Base-by-base conservation (phyloP, 2,329 filamentous ascomycete genomes). In the Arthrobotrys sinensis region DNA sequence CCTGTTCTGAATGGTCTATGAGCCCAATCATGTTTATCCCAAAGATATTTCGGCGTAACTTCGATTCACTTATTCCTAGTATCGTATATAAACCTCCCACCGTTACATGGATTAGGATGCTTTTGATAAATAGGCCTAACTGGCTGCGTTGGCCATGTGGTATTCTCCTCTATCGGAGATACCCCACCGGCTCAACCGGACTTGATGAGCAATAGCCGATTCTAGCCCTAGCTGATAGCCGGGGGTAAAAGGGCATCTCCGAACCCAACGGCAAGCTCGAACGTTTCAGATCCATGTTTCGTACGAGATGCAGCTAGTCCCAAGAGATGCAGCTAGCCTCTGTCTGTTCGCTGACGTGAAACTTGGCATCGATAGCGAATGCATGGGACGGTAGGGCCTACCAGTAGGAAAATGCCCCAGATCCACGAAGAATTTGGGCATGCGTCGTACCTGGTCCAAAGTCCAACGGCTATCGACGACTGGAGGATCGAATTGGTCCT, bases 211-310 rank as follows among this genome's bases (percentile, higher is more conserved):
- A 55, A 73, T 73, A 73, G 43, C 60, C 69, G 69, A 73, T 34
- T 73, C 46, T 62, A 45, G 8, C 52, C 24, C 19, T n/a, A 16
- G 28, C 36, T 43, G 32, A 34, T 57, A 63, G 60, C 48, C 68
- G 53, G 68, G 68, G 68, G 16, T 38, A 38, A 46, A 72, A 65
- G 68, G 68, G 43, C 68, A 72, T 72, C 68, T 72, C 67, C 67
- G 67, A 63, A 14, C 8, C 2, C n/a, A 67, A 36, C 11, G 36
- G 45, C 21, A 50, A 19, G 24, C 32, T 14, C n/a, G 48, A 10
- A 53, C 50, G 48, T 48, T 46, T 69, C 36, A 55, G 38, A 43
- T 43, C 19, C 32, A 19, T 34, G 7, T 50, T 69, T 72, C 68
- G 68, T 72, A 72, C 68, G 68, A 72, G 21, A 57, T 57, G 32